phyloP scores from a whole-genome alignment of 2,329 filamentous ascomycete genomes.

The Colletotrichum sp. region DNA sequence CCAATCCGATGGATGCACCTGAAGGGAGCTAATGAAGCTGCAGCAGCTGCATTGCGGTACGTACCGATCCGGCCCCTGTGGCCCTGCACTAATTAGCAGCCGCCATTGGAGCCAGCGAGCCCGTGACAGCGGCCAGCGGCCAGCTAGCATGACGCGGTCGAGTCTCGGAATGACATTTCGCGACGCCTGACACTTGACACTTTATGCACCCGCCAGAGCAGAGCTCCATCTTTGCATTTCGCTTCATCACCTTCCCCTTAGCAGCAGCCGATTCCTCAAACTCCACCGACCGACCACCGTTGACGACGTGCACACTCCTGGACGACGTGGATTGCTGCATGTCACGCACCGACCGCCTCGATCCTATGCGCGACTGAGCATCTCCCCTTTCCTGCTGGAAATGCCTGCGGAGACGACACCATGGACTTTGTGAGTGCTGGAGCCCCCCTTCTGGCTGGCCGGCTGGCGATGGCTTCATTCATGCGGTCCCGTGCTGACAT shows the following conservation, averaged over 20 bases:
- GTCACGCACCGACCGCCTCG: not conserved
- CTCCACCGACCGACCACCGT: not conserved
- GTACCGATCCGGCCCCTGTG: not conserved
- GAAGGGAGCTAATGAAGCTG: not conserved
- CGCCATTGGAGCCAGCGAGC: not conserved
- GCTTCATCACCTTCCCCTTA: not conserved
- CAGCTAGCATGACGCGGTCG: constrained; percentile 6
- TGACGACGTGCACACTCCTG: not conserved
- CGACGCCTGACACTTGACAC: constrained; percentile 32
- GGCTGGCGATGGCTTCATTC: not conserved
- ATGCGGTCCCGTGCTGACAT: not conserved
- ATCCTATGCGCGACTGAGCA: constrained; percentile 9
- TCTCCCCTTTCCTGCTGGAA: constrained; percentile 28
- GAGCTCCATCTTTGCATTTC: not conserved
- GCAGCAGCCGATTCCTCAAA: not conserved
- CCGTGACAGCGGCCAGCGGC: not conserved
- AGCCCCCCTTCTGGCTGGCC: not conserved
- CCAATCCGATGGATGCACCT: not conserved
- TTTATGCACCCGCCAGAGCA: constrained; percentile 27
- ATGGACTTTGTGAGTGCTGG: constrained; percentile 61
- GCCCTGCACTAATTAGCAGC: not conserved
- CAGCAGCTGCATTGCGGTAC: not conserved
- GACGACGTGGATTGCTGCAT: not conserved
- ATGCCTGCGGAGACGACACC: constrained; percentile 48
- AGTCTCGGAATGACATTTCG: constrained; percentile 30